Evolutionary conservation across 108 stramenopile species (phyloP).

Genomic region (Phaeodactylum tricornutum): DNA sequence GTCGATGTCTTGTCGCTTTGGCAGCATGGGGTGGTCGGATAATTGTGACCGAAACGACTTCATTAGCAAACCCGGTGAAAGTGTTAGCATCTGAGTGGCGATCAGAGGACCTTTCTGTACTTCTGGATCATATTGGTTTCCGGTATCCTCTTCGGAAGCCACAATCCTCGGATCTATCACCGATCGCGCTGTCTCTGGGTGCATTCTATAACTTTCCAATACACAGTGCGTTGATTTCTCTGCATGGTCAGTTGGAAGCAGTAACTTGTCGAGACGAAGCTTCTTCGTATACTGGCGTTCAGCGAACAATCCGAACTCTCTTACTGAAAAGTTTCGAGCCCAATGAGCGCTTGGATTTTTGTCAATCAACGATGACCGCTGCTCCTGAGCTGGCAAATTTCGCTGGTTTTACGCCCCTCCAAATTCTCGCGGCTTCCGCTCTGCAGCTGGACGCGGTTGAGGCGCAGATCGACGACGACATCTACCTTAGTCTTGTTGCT

Average conservation of each 20-base stretch:
- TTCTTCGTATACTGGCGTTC: too few relatives aligned
- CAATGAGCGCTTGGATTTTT: slow-evolving; percentile 54
- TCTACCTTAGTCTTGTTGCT: slow-evolving; percentile 15
- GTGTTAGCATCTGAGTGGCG: slow-evolving; percentile 28
- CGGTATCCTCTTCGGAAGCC: slow-evolving; percentile 40
- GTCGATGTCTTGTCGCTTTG: slow-evolving; percentile 47
- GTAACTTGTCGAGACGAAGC: too few relatives aligned
- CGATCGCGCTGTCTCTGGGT: slow-evolving; percentile 34
- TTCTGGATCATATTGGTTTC: slow-evolving; percentile 31
- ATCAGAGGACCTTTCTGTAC: slow-evolving; percentile 28
- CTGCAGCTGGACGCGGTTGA: slow-evolving; percentile 20
- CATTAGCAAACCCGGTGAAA: slow-evolving; percentile 34
- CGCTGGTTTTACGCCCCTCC: slow-evolving; percentile 71
- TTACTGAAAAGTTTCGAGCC: slow-evolving; percentile 62
- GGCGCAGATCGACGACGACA: slow-evolving; percentile 10
- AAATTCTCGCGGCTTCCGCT: slow-evolving; percentile 46
- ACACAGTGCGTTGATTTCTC: slow-evolving; percentile 29
- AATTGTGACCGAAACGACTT: slow-evolving; percentile 11
- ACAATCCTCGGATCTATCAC: too few relatives aligned
- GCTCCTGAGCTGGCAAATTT: slow-evolving; percentile 22
- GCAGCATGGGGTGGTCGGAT: slow-evolving; percentile 52
- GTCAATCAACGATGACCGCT: slow-evolving; percentile 12
- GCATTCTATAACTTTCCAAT: slow-evolving; percentile 59
- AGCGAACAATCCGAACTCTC: slow-evolving; percentile 33
- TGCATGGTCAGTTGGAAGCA: not conserved